Evolutionary conservation across 2,329 filamentous ascomycete genomes (phyloP), one percentile per base, ranked within the genome.

Genomic region (Trichoderma sp.): DNA sequence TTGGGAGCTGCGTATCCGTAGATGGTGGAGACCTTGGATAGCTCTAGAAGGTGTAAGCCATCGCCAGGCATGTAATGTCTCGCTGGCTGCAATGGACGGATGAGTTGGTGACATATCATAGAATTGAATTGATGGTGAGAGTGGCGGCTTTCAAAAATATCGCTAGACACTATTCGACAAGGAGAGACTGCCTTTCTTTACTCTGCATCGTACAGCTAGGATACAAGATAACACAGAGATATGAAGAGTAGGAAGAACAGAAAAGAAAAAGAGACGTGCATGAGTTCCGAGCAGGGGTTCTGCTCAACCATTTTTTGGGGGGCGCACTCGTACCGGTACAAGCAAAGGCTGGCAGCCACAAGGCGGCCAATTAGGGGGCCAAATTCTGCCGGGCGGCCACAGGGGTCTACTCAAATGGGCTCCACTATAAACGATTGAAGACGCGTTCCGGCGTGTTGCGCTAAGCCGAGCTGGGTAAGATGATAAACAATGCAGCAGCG

Each of bases 401-500:
- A 43, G 37, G 62, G 59, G 53, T 31, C 53, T 58, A 35, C 37
- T 29, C 40, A 40, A 53, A 69, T 58, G 55, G 69, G 61, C 49
- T 43, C 62, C 62, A 66, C 62, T 49, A n/a, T 63, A 37, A 16
- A 16, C n/a, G 27, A 55, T 35, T 49, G 29, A 58, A 37, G 55
- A 79, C 78, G 78, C 78, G 78, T 76, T 59, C 74, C 71, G 55
- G 71, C 77, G 78, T 75, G 79, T 72, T 56, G 55, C 71, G 72
- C 78, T 79, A 79, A 21, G 68, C 72, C 74, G 24, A 0, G 71
- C 72, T 37, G 58, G 73, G 78, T 70, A 79, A 75, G 24, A 69
- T 60, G 72, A 77, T 80, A 80, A 80, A 80, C 78, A 80, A 79
- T 78, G 77, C 77, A 76, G 78, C 76, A 78, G 37, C 29, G 53